Evolutionary conservation across 768 basidiomycete genomes (phyloP).

Genomic region (Lactarius psammicola): DNA sequence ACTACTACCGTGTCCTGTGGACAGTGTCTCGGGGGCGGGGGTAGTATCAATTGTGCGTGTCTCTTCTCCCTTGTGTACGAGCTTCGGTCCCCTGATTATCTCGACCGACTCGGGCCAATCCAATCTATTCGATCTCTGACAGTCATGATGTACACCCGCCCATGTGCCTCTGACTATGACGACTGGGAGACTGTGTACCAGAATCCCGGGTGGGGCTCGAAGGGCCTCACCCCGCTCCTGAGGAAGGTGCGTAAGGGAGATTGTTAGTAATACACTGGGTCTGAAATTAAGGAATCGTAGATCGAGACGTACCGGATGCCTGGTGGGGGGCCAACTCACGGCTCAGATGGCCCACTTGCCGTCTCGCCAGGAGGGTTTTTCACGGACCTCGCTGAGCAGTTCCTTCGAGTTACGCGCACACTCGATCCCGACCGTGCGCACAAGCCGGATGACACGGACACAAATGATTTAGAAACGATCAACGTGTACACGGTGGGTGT

Average conservation of each 20-base stretch:
- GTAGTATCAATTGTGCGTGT: constrained; percentile 50
- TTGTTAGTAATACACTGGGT: not conserved
- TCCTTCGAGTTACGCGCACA: constrained; percentile 29
- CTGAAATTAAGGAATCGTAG: constrained; percentile 25
- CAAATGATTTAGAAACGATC: constrained; percentile 29
- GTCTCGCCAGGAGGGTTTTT: constrained; percentile 34
- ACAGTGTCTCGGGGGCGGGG: constrained; percentile 59
- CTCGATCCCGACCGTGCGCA: constrained; percentile 29
- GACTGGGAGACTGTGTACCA: constrained; percentile 48
- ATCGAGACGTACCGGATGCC: constrained; percentile 41
- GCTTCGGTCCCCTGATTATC: not conserved
- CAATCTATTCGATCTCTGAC: not conserved
- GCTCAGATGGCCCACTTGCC: constrained; percentile 47
- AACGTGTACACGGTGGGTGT: constrained; percentile 32
- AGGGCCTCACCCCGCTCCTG: constrained; percentile 53
- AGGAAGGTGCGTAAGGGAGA: constrained; percentile 45
- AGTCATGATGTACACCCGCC: constrained; percentile 54
- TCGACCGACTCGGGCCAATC: not conserved
- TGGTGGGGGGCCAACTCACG: constrained; percentile 40
- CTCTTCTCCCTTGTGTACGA: not conserved
- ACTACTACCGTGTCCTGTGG: constrained; percentile 44
- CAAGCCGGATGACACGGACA: constrained; percentile 23
- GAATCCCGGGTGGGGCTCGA: constrained; percentile 61
- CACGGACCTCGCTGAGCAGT: constrained; percentile 32
- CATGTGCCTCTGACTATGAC: constrained; percentile 61